Base-by-base conservation (phyloP, 2,329 filamentous ascomycete species). In the Epichloe aotearoae region DNA sequence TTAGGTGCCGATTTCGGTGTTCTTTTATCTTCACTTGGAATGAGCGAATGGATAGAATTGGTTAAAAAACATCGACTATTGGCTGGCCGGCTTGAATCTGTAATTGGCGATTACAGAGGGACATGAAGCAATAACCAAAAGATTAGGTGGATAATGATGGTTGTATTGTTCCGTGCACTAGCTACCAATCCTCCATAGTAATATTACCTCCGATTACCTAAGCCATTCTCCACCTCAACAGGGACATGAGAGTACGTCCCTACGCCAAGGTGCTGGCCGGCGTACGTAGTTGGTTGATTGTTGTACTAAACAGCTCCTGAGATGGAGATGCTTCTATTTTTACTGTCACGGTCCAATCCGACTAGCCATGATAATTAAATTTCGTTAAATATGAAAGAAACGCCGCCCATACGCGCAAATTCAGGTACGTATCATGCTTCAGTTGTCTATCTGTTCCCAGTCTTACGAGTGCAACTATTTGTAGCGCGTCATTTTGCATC, bases 1-100 rank as follows among this genome's bases (percentile, higher is more conserved):
- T 71, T 97, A 0, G 93, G 93, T 2, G 90, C 88, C 1, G 93
- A 98, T 65, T 98, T 98, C 67, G 85, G 90, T 51, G 79, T 95
- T 71, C 79, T 96, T 56, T 75, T 97, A 52, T 88, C 89, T 8
- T 59, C 58, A 11, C 57, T 64, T 36, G 74, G 73, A 1, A 73
- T 78, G 47, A 71, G 77, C 54, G 82, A 95, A 66, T 96, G 90
- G 90, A 86, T 89, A 38, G 86, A 90, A 53, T 79, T 95, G 36
- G 88, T 95, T 65, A 87, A 86, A 66, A 86, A 91, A 57, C 91
- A 96, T 69, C 81, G 88, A 42, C 76, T 90, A 12, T 74, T 96
- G 61, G 88, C 90, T 17, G 88, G 88, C 10, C 80, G 87, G 38
- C 67, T 90, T 45, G 86, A 91, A 65, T 76, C 77, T 2, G 82